phyloP scores from a whole-genome alignment of 73 alveolate genomes.

The Uronychia setigera region DNA sequence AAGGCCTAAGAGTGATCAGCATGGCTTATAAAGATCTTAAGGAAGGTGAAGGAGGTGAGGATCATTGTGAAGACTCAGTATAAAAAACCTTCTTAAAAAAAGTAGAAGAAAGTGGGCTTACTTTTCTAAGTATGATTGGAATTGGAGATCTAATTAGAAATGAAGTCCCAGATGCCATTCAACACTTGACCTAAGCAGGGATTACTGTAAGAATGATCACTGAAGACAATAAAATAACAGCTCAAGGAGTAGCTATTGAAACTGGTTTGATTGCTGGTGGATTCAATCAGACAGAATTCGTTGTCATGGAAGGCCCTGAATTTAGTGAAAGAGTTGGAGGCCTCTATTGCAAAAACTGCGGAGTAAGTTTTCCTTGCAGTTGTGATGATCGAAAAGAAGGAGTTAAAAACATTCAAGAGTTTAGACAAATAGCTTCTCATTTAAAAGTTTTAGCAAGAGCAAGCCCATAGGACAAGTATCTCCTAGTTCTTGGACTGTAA shows the following conservation, averaged over 20 bases:
- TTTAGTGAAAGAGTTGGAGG: slow-evolving; percentile 87
- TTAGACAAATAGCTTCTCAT: slow-evolving; percentile 52
- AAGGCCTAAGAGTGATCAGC: slow-evolving; percentile 82
- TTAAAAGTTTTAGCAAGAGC: slow-evolving; percentile 96
- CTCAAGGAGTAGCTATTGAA: slow-evolving; percentile 95
- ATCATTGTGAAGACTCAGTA: slow-evolving; percentile 50
- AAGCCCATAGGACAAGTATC: slow-evolving; percentile 97
- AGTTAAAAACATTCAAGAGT: slow-evolving; percentile 69
- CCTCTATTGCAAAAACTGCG: slow-evolving; percentile 76
- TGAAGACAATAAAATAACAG: slow-evolving; percentile 96
- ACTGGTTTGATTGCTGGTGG: slow-evolving; percentile 72
- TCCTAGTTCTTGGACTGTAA: slow-evolving; percentile 93
- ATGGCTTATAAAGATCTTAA: slow-evolving; percentile 77
- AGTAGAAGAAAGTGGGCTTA: slow-evolving; percentile 65
- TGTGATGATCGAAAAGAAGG: slow-evolving; percentile 78
- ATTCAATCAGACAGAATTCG: neutral
- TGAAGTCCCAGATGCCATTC: slow-evolving; percentile 93
- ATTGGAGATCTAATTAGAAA: slow-evolving; percentile 85
- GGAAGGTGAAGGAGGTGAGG: slow-evolving; percentile 58
- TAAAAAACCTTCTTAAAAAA: slow-evolving; percentile 17
- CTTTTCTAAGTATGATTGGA: slow-evolving; percentile 78
- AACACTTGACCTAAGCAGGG: slow-evolving; percentile 84
- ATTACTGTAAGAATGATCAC: slow-evolving; percentile 97
- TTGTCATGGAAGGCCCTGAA: slow-evolving; percentile 73
- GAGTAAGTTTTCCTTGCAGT: slow-evolving; percentile 44